These are phyloP conservation scores for Arabidopsis lyrata DNA, from an alignment of 441 rosid genomes.

Conservation along the genomic window DNA sequence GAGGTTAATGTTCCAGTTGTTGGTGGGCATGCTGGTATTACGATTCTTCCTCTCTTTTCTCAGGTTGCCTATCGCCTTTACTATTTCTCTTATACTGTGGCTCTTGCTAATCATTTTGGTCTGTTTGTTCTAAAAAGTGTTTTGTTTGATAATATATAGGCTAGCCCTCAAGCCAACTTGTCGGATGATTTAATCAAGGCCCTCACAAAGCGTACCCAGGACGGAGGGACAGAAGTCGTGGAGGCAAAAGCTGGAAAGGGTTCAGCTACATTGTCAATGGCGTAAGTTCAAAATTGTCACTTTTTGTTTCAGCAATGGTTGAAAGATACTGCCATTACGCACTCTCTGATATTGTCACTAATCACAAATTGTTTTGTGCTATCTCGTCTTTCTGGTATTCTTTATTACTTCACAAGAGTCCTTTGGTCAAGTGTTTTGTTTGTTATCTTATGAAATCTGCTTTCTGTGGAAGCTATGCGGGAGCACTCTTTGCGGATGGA, in stretches of 20 bases:
- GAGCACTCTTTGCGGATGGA: slow-evolving; percentile 92
- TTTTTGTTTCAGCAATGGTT: neutral
- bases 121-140: neutral
- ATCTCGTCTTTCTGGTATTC: neutral
- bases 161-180: slow-evolving; percentile 83
- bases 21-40: slow-evolving; percentile 97
- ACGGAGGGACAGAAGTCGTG: slow-evolving; percentile 95
- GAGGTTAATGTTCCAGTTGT: slow-evolving; percentile 89
- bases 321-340: neutral
- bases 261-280: slow-evolving; percentile 95
- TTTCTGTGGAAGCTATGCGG: slow-evolving; percentile 66
- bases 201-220: slow-evolving; percentile 93
- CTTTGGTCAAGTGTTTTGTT: neutral
- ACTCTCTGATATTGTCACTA: neutral
- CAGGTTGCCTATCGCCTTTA: slow-evolving; percentile 51
- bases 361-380: slow-evolving; percentile 4
- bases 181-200: slow-evolving; percentile 64
- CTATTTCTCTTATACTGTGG: neutral
- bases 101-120: neutral
- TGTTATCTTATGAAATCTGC: slow-evolving; percentile 6
- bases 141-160: slow-evolving; percentile 53
- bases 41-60: slow-evolving; percentile 92
- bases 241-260: slow-evolving; percentile 99
- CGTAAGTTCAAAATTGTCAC: slow-evolving; percentile 57
- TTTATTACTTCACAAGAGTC: neutral